Evolutionary conservation across 2,329 filamentous ascomycete species (phyloP).

Genomic region (Venturia oleaginea): DNA sequence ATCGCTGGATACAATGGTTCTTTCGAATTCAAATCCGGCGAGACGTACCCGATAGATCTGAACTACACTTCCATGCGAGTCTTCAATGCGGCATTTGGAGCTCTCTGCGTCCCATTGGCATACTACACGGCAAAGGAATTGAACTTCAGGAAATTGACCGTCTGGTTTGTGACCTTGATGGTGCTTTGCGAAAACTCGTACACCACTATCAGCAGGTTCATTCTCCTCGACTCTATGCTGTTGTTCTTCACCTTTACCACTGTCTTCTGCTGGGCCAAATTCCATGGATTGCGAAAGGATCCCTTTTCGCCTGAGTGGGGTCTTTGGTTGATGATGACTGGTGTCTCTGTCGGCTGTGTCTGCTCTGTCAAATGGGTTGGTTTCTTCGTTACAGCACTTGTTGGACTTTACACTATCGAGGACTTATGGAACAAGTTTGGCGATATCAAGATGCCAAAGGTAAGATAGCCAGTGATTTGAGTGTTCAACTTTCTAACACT

Average conservation of each 20-base stretch:
- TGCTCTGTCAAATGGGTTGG: conserved; percentile 98
- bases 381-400: conserved; percentile 87
- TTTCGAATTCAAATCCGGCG: conserved; percentile 98
- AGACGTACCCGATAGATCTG: conserved; percentile 85
- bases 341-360: conserved; percentile 92
- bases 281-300: conserved; percentile 77
- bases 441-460: conserved; percentile 80
- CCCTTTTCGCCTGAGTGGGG: conserved; percentile 92
- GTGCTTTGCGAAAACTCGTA: conserved; percentile 99
- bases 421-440: conserved; percentile 98
- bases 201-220: conserved; percentile 96
- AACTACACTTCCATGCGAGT: conserved; percentile 98
- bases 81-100: conserved; percentile 94
- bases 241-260: conserved; percentile 98
- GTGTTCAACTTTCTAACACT: conserved; percentile 19
- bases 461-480: conserved; percentile 31
- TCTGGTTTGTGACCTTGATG: conserved; percentile 95
- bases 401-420: conserved; percentile 91
- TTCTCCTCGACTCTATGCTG: conserved; percentile 96
- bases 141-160: conserved; percentile 73
- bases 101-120: conserved; percentile 82
- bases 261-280: conserved; percentile 93
- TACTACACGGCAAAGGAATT: conserved; percentile 93
- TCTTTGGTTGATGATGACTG: conserved; percentile 86
- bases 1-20: conserved; percentile 97